Percentiles rank a stretch among this genome's conserved stretches.
Evolutionary conservation across 306 rosid species (phyloP).

Genomic region (Gleditsia sinensis): DNA sequence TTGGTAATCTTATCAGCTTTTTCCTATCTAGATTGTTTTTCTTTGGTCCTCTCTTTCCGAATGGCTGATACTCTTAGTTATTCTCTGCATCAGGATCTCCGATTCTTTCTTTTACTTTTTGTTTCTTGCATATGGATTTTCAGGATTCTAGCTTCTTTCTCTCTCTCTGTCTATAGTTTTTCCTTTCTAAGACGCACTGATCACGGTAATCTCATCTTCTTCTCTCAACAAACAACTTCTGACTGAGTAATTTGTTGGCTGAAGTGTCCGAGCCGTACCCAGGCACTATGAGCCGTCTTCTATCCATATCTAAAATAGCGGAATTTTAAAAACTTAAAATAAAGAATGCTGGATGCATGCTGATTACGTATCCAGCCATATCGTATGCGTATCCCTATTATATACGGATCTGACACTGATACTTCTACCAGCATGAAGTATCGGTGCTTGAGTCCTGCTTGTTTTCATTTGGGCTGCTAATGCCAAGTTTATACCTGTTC

Average conservation of each 20-base stretch:
- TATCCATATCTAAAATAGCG: too few relatives aligned
- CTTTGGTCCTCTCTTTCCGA: not conserved
- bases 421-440: not conserved
- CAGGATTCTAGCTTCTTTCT: not conserved
- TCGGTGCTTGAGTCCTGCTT: not conserved
- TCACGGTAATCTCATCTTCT: too few relatives aligned
- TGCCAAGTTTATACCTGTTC: not conserved
- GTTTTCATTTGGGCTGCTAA: not conserved
- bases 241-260: too few relatives aligned
- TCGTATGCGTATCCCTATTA: not conserved
- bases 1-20: not conserved
- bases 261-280: too few relatives aligned
- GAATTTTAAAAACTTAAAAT: too few relatives aligned
- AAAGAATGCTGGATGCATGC: not conserved
- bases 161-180: too few relatives aligned
- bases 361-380: not conserved
- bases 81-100: too few relatives aligned
- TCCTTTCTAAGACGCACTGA: too few relatives aligned
- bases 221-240: too few relatives aligned
- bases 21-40: not conserved
- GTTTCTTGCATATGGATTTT: not conserved
- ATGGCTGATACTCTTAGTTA: not conserved
- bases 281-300: too few relatives aligned
- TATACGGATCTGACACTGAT: too few relatives aligned
- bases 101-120: not conserved